Percentiles rank a stretch among this genome's conserved stretches.
Evolutionary conservation across 306 rosid species (phyloP).

Genomic region (Vigna radiata): DNA sequence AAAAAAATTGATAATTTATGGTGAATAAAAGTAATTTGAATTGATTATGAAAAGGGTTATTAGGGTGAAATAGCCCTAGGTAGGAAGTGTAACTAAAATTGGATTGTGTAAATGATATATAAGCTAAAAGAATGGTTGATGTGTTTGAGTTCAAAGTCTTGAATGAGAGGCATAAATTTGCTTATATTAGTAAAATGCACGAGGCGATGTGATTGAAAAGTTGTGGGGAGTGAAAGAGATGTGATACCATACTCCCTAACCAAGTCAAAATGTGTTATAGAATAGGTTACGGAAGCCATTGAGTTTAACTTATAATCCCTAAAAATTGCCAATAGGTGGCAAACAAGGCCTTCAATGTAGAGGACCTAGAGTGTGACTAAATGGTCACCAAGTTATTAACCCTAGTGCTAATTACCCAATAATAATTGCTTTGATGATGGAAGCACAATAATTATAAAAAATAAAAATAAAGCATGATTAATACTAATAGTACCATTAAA

Average conservation of each 20-base stretch:
- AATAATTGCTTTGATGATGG: conserved; percentile 58
- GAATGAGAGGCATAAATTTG: conserved; percentile 36
- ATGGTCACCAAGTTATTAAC: conserved; percentile 43
- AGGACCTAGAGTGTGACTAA: conserved; percentile 45
- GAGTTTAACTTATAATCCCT: conserved; percentile 36
- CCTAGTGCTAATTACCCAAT: conserved; percentile 54
- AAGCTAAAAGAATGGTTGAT: not conserved
- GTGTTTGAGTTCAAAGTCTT: not conserved
- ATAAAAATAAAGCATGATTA: conserved; percentile 55
- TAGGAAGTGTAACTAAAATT: conserved; percentile 22
- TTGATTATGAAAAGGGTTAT: not conserved
- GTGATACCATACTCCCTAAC: conserved; percentile 46
- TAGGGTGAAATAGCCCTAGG: not conserved
- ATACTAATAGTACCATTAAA: conserved; percentile 61
- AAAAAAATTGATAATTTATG: no score
- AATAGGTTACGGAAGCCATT: conserved; percentile 46
- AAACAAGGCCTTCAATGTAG: conserved; percentile 42
- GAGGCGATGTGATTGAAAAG: conserved; percentile 33
- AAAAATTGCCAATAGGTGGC: conserved; percentile 43
- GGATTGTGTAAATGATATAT: not conserved
- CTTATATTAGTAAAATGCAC: conserved; percentile 28
- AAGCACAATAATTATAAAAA: conserved; percentile 51
- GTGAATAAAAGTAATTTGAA: no score
- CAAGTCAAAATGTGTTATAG: conserved; percentile 33
- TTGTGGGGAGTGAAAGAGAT: conserved; percentile 50